Conservation (phyloP, 371 early-diverging fungal species). For the Lichtheimia ramosa region DNA sequence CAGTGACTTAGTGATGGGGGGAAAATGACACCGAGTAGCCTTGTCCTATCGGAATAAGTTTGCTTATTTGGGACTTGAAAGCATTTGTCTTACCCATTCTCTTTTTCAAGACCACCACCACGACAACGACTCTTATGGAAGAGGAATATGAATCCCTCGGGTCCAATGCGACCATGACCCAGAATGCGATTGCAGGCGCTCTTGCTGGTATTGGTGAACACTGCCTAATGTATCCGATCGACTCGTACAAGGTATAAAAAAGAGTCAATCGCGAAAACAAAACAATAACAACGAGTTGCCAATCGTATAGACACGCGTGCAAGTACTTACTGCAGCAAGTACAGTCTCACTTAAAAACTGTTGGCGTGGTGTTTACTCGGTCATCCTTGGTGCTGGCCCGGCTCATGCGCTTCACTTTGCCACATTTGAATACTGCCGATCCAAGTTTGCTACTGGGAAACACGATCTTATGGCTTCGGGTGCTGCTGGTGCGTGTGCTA, state of each 20-base stretch:
- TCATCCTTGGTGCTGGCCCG: conserved; percentile 92
- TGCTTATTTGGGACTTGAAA: too few relatives aligned
- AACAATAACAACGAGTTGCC: background rate
- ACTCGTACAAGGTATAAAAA: conserved; percentile 82
- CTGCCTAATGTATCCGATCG: conserved; percentile 92
- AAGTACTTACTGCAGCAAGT: conserved; percentile 25
- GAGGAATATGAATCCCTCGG: conserved; percentile 92
- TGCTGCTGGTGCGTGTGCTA: conserved; percentile 89
- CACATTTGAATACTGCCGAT: conserved; percentile 89
- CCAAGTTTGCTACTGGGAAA: conserved; percentile 54
- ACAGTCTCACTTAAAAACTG: conserved; percentile 42
- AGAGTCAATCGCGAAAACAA: conserved; percentile 5
- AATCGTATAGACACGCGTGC: conserved; percentile 41
- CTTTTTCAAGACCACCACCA: too few relatives aligned
- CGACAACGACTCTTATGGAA: conserved; percentile 27
- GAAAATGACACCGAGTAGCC: too few relatives aligned
- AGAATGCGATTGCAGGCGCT: conserved; percentile 91
- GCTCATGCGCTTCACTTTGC: conserved; percentile 96
- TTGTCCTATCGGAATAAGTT: too few relatives aligned
- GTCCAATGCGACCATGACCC: conserved; percentile 68
- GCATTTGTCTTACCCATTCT: too few relatives aligned
- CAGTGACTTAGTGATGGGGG: too few relatives aligned
- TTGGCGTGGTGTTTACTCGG: conserved; percentile 92
- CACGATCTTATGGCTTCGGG: conserved; percentile 67
- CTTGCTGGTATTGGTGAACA: conserved; percentile 97